Evolutionary conservation across 225 moss, liverwort and hornwort species (phyloP).

Genomic region (Antitrichia curtipendula): DNA sequence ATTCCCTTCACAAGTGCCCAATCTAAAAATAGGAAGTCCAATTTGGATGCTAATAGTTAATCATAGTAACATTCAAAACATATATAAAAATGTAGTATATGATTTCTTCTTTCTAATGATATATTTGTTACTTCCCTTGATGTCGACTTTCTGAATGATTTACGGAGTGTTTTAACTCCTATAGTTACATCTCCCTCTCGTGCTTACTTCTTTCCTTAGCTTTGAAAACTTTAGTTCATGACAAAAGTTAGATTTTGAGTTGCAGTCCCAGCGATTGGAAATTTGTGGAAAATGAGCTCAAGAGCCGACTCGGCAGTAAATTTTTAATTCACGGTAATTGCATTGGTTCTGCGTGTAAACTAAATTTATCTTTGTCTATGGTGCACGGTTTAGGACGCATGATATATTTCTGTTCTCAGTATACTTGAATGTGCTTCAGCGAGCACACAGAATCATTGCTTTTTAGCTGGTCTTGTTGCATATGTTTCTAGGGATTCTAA

Average conservation of each 20-base stretch:
- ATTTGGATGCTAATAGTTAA: background rate
- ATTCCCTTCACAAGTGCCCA: background rate
- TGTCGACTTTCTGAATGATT: background rate
- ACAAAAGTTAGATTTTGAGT: background rate
- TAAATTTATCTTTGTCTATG: background rate
- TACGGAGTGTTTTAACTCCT: too few species aligned
- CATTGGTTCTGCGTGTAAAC: background rate
- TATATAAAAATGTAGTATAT: background rate
- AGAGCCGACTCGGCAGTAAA: slow-evolving; percentile 50
- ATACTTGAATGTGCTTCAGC: background rate
- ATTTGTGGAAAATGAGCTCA: slow-evolving; percentile 54
- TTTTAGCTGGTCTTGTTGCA: background rate
- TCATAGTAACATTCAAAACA: background rate
- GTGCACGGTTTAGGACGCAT: background rate
- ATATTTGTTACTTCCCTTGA: background rate
- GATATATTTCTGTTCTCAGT: background rate
- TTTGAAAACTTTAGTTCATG: background rate
- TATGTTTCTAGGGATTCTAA: background rate
- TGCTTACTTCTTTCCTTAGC: background rate
- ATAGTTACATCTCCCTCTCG: background rate
- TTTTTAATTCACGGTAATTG: slow-evolving; percentile 67
- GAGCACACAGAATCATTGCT: background rate
- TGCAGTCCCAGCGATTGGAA: slow-evolving; percentile 79
- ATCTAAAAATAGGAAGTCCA: background rate
- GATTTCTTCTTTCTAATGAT: background rate